phyloP scores from a whole-genome alignment of 2,329 filamentous ascomycete genomes.

The Didymellaceae sp. region DNA sequence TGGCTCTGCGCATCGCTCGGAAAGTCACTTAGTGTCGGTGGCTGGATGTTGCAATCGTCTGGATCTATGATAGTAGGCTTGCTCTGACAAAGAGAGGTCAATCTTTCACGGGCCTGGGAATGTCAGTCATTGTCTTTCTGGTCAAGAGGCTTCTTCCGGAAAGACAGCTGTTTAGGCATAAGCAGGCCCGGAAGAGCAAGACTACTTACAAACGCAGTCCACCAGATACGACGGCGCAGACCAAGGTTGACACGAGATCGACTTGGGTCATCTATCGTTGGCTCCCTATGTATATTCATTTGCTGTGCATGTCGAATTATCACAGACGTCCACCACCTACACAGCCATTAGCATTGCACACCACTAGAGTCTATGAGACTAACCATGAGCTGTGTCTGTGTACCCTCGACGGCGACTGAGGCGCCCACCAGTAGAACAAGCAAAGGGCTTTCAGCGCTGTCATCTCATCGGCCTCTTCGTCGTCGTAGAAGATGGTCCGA shows the following conservation, averaged over 20 bases:
- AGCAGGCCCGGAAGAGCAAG: neutral
- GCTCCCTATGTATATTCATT: constrained; percentile 32
- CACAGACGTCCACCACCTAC: constrained; percentile 32
- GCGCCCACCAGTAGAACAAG: constrained; percentile 34
- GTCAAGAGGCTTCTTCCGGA: no score
- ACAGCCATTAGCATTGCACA: neutral
- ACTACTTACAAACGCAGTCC: constrained; percentile 32
- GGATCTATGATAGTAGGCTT: constrained; percentile 33
- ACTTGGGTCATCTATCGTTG: constrained; percentile 16
- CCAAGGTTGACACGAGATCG: constrained; percentile 20
- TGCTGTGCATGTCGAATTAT: constrained; percentile 34
- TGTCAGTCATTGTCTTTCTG: constrained; percentile 3
- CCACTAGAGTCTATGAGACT: neutral
- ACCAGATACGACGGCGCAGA: constrained; percentile 31
- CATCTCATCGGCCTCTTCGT: constrained; percentile 28
- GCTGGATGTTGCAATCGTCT: constrained; percentile 28
- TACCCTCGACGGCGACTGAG: constrained; percentile 25
- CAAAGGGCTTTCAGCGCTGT: constrained; percentile 28
- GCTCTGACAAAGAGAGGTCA: constrained; percentile 31
- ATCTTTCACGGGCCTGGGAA: constrained; percentile 26
- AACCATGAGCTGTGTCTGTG: constrained; percentile 24
- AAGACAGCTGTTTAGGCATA: no score
- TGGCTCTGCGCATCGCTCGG: constrained; percentile 27
- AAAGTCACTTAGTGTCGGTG: constrained; percentile 28
- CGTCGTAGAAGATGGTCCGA: constrained; percentile 29